phyloP scores from a whole-genome alignment of 1,284 basidiomycete genomes.

The Rhodotorula sp. region DNA sequence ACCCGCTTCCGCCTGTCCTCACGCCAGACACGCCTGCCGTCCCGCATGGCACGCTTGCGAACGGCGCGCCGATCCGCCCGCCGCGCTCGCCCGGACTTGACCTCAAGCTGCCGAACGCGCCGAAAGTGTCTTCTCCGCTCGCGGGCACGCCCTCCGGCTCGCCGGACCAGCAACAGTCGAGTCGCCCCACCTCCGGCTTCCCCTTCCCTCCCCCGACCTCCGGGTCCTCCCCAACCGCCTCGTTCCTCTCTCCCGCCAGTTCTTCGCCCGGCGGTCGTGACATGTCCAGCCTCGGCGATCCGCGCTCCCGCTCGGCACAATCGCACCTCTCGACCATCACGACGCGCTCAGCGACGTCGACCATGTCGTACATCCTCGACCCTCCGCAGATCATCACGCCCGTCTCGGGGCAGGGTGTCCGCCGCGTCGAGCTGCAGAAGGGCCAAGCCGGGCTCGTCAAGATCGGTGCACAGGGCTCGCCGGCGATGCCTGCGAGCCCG shows the following conservation, averaged over 20 bases:
- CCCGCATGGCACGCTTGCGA: conserved; percentile 38
- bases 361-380: conserved; percentile 49
- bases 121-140: conserved; percentile 28
- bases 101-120: conserved; percentile 39
- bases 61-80: conserved; percentile 45
- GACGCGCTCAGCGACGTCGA: conserved; percentile 36
- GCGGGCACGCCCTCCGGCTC: conserved; percentile 24
- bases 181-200: conserved; percentile 13
- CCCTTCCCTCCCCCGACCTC: neutral
- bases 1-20: conserved; percentile 37
- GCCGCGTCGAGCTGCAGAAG: conserved; percentile 37
- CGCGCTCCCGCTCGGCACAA: conserved; percentile 23
- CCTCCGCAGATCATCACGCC: conserved; percentile 48
- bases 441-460: conserved; percentile 38
- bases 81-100: conserved; percentile 47
- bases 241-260: conserved; percentile 11
- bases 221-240: neutral
- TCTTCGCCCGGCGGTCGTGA: conserved; percentile 7
- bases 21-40: conserved; percentile 38
- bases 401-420: conserved; percentile 31
- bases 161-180: neutral
- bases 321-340: conserved; percentile 40
- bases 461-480: conserved; percentile 3
- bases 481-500: neutral
- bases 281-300: conserved; percentile 29